A percentile compares a stretch with the other conserved stretches of the same genome.
Evolutionary conservation across 2,329 filamentous ascomycete genomes (phyloP).

Genomic region (Parastagonospora avenae): DNA sequence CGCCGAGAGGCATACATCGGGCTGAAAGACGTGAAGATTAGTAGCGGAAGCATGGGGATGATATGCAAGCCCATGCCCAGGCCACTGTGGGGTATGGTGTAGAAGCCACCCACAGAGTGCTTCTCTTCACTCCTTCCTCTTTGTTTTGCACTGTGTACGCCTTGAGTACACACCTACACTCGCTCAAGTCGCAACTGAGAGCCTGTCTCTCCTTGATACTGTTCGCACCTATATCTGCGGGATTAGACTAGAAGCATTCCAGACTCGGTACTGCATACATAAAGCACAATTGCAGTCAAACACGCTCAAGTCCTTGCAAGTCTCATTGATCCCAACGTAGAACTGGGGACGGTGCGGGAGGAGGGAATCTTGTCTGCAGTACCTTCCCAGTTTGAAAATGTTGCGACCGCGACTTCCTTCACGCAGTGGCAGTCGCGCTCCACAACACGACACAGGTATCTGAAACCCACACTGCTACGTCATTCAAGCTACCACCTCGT

Average conservation of each 20-base stretch:
- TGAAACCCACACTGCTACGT: not conserved
- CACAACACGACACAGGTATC: not conserved
- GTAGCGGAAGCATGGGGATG: conserved; percentile 14
- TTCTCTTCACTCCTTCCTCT: not conserved
- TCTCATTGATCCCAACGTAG: not conserved
- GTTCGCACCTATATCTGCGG: conserved; percentile 8
- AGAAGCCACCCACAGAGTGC: not conserved
- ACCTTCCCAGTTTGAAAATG: no score
- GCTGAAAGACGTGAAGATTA: conserved; percentile 58
- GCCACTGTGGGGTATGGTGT: conserved; percentile 45
- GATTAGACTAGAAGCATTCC: conserved; percentile 5
- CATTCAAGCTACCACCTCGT: conserved; percentile 6
- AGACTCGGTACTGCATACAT: conserved; percentile 23
- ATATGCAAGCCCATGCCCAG: conserved; percentile 37
- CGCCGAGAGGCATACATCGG: conserved; percentile 84
- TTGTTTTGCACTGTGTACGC: not conserved
- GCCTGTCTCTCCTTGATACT: not conserved
- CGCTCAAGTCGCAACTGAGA: not conserved
- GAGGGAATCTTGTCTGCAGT: no score
- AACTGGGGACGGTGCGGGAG: not conserved
- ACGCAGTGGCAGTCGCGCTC: not conserved
- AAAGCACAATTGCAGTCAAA: not conserved
- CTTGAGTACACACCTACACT: not conserved
- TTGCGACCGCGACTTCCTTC: not conserved
- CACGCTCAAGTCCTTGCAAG: not conserved